Base-by-base conservation (phyloP, 176 grass and related monocot species). In the Phoenix roebelenii region DNA sequence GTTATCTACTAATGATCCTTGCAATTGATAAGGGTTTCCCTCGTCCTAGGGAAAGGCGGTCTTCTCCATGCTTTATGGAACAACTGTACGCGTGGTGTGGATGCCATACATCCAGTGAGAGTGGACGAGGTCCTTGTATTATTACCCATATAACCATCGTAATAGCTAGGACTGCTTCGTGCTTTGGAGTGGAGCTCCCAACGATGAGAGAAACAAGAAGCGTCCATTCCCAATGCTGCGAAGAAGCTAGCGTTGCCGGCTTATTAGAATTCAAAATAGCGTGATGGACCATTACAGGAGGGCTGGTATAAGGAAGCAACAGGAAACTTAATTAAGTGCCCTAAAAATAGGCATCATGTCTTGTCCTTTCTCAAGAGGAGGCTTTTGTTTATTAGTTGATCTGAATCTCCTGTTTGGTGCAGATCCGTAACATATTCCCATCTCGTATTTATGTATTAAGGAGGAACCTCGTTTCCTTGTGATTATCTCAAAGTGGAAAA, bases 281-380 rank as follows among this genome's bases (percentile, higher is more conserved):
- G 80, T 80, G 17, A 51, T 63, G 30, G 3, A 67, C 77, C 55
- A 74, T 59, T 10, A 61, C 64, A 66, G 62, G 70, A 75, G 74
- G 66, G 77, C 71, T 74, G 82, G 82, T 79, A n/a, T n/a, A n/a
- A 72, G 86, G 86, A 78, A 72, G 82, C 74, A 89, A 69, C 77
- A 60, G 23, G 57, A 66, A 59, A 32, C 60, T 74, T 52, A 70
- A 69, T 74, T 52, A 70, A 69, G 81, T 72, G 86, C 78, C 81
- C 81, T 84, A 56, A 75, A 71, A 66, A 73, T 57, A 85, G 60
- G 85, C 74, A 85, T 73, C 60, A 81, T 57, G 61, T 20, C 64
- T 85, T 82, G 77, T 89, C 81, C 77, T 85, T 66, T 74, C 79
- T 67, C 67, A 4, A 74, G 30, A 50, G 55, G 18, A 53, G 28